Evolutionary conservation across 2,329 filamentous ascomycete species (phyloP).

Genomic region (Hypoxylon sp.): DNA sequence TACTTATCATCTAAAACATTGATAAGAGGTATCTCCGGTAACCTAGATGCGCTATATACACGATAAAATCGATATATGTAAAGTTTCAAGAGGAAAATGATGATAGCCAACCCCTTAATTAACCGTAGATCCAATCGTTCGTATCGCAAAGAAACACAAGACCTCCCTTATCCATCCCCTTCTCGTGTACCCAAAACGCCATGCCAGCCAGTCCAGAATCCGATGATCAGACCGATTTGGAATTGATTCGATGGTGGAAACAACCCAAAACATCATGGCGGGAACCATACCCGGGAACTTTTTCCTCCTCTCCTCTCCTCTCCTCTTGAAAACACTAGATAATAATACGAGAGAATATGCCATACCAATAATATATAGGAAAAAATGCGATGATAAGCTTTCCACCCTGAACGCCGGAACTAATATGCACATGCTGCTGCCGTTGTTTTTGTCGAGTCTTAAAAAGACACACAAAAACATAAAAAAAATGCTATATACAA

Average conservation of each 20-base stretch:
- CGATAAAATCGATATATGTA: slow-evolving; percentile 6
- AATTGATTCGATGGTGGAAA: neutral
- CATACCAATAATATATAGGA: slow-evolving; percentile 11
- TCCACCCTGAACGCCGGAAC: slow-evolving; percentile 36
- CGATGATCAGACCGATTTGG: neutral
- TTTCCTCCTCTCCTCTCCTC: no score
- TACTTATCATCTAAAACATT: slow-evolving; percentile 1
- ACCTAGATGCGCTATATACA: slow-evolving; percentile 19
- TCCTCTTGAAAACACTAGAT: neutral
- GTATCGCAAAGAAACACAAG: neutral
- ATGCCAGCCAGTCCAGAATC: slow-evolving; percentile 2
- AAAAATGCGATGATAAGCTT: slow-evolving; percentile 3
- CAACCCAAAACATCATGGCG: neutral
- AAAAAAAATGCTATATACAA: slow-evolving; percentile 37
- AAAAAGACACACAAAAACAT: neutral
- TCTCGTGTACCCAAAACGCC: slow-evolving; percentile 23
- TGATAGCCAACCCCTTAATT: slow-evolving; percentile 15
- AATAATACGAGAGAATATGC: slow-evolving; percentile 14
- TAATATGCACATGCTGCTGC: slow-evolving; percentile 26
- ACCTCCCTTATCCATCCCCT: neutral
- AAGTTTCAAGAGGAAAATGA: slow-evolving; percentile 4
- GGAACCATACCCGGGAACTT: slow-evolving; percentile 14
- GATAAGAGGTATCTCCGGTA: slow-evolving; percentile 20
- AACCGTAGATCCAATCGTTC: slow-evolving; percentile 7
- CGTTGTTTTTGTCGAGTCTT: slow-evolving; percentile 10